Percentiles rank a stretch among this genome's conserved stretches.
phyloP scores from a whole-genome alignment of 2,329 filamentous ascomycete species.

The Diaporthe citri region DNA sequence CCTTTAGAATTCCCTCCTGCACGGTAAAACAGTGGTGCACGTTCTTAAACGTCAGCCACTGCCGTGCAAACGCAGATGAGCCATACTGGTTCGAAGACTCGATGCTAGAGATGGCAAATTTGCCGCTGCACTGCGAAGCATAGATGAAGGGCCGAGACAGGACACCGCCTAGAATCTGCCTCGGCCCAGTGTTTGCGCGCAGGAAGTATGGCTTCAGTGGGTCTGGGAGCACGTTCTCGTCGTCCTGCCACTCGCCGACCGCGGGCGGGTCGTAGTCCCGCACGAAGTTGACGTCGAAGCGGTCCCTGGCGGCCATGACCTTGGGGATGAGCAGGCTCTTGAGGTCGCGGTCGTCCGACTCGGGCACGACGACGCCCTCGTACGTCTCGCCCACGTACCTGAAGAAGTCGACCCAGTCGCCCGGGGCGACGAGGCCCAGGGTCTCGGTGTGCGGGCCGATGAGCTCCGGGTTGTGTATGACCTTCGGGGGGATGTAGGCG shows the following conservation, averaged over 20 bases:
- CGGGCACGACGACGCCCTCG: slow-evolving; percentile 61
- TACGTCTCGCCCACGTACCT: slow-evolving; percentile 67
- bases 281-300: slow-evolving; percentile 68
- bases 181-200: slow-evolving; percentile 61
- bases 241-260: slow-evolving; percentile 55
- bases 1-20: slow-evolving; percentile 58
- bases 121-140: slow-evolving; percentile 59
- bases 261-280: slow-evolving; percentile 61
- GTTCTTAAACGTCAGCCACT: slow-evolving; percentile 56
- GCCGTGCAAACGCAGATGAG: slow-evolving; percentile 48
- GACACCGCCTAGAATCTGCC: slow-evolving; percentile 59
- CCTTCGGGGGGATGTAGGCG: slow-evolving; percentile 67
- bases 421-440: slow-evolving; percentile 66
- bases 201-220: slow-evolving; percentile 61
- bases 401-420: slow-evolving; percentile 73
- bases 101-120: slow-evolving; percentile 66
- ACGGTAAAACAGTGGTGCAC: slow-evolving; percentile 67
- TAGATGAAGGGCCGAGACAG: slow-evolving; percentile 62
- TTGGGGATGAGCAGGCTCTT: slow-evolving; percentile 64
- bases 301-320: slow-evolving; percentile 66
- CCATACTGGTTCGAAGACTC: slow-evolving; percentile 57
- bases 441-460: slow-evolving; percentile 67
- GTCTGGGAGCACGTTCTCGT: slow-evolving; percentile 56
- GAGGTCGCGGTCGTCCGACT: slow-evolving; percentile 64
- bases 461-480: slow-evolving; percentile 68